Evolutionary conservation across 1,284 basidiomycete genomes (phyloP).

Genomic region (Peniophora sp.): DNA sequence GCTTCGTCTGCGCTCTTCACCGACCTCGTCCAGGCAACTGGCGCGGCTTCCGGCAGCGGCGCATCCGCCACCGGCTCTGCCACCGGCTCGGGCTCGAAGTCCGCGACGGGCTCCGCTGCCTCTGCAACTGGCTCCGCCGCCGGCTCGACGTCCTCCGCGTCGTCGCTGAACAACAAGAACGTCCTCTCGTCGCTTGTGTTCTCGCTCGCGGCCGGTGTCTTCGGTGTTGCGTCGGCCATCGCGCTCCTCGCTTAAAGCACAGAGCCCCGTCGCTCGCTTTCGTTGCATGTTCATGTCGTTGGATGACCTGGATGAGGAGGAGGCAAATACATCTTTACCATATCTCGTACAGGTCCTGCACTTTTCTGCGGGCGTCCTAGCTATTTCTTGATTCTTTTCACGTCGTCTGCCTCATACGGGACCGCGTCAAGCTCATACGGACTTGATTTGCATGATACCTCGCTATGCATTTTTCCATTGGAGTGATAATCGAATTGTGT

Average conservation of each 20-base stretch:
- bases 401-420: no score
- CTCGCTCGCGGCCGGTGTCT: not conserved
- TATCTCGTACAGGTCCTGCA: no score
- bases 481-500: no score
- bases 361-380: no score
- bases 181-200: not conserved
- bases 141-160: not conserved
- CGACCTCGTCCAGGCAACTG: slow-evolving; percentile 16
- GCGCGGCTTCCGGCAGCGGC: slow-evolving; percentile 13
- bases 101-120: not conserved
- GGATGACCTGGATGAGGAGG: no score
- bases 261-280: no score
- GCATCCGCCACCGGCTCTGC: not conserved
- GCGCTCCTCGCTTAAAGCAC: not conserved
- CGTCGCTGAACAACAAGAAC: not conserved
- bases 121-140: not conserved
- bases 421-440: no score
- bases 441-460: no score
- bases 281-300: no score
- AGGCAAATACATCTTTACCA: no score
- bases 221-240: not conserved
- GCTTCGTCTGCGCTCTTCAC: slow-evolving; percentile 46
- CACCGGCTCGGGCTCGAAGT: not conserved
- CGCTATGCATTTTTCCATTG: no score
- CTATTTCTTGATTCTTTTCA: no score